Evolutionary conservation across 345 rosid genomes (phyloP).

Genomic region (Arabidopsis arenosa): DNA sequence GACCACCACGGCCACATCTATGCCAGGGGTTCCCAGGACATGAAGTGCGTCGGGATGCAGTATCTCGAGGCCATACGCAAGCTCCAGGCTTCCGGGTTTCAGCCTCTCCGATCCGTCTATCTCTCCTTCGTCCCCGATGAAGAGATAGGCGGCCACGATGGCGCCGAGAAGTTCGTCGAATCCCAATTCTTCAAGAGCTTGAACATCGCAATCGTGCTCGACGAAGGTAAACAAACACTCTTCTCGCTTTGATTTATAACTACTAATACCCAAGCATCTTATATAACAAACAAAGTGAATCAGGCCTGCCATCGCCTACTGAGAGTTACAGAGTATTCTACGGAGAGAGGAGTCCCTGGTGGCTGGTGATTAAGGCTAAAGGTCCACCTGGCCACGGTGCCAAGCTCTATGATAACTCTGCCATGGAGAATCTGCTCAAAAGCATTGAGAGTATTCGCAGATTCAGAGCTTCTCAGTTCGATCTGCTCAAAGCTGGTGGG

Average conservation of each 20-base stretch:
- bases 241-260: neutral
- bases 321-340: conserved; percentile 76
- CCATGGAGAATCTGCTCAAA: conserved; percentile 86
- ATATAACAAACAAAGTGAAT: neutral
- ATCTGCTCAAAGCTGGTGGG: conserved; percentile 80
- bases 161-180: conserved; percentile 73
- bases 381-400: conserved; percentile 99
- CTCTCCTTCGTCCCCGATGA: conserved; percentile 87
- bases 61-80: conserved; percentile 85
- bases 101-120: conserved; percentile 73
- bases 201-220: conserved; percentile 82
- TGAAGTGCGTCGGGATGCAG: conserved; percentile 99
- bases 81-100: conserved; percentile 65
- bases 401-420: conserved; percentile 86
- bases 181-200: conserved; percentile 64
- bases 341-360: conserved; percentile 85
- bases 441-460: conserved; percentile 82
- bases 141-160: conserved; percentile 92
- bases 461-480: conserved; percentile 93
- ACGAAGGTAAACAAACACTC: conserved; percentile 65
- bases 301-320: conserved; percentile 76
- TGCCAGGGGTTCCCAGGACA: conserved; percentile 97
- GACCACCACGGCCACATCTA: conserved; percentile 73
- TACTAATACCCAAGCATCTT: no score
- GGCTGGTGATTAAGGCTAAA: conserved; percentile 83